A percentile compares a stretch with the other conserved stretches of the same genome.
Conservation (phyloP, 495 filamentous ascomycete species). For the Penicillium salamii region DNA sequence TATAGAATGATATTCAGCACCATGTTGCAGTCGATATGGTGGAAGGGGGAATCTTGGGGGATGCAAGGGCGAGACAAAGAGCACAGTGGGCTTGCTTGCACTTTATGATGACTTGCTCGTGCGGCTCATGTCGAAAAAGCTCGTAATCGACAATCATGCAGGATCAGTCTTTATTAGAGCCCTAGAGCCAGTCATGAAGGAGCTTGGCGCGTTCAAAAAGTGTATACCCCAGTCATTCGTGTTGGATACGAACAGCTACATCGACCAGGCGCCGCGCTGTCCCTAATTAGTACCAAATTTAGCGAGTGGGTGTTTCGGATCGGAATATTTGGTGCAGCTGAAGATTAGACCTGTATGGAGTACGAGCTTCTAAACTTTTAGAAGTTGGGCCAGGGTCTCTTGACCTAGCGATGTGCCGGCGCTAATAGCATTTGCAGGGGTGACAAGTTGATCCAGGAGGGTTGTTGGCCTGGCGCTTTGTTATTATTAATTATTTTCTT, state of each 20-base stretch:
- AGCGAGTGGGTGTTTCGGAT: constrained; percentile 21
- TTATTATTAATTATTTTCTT: too few species aligned
- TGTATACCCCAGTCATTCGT: constrained; percentile 1
- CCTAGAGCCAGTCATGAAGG: not conserved
- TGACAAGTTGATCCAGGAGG: too few species aligned
- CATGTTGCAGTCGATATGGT: constrained; percentile 14
- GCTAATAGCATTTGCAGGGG: too few species aligned
- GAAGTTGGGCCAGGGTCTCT: too few species aligned
- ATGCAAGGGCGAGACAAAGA: too few species aligned
- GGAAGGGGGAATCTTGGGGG: not conserved
- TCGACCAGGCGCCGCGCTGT: constrained; percentile 12
- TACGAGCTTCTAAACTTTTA: not conserved
- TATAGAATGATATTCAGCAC: constrained; percentile 25
- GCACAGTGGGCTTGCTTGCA: constrained; percentile 5
- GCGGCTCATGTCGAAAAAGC: not conserved
- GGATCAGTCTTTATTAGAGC: constrained; percentile 1
- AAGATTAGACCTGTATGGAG: not conserved
- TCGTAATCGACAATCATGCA: not conserved
- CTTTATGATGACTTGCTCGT: constrained; percentile 8
- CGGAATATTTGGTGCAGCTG: not conserved
- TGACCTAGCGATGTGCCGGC: too few species aligned
- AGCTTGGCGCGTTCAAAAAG: not conserved
- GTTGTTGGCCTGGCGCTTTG: too few species aligned
- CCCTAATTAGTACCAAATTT: constrained; percentile 20
- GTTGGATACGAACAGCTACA: constrained; percentile 21